Evolutionary conservation across 2,329 filamentous ascomycete genomes (phyloP).

Genomic region (Nemania abortiva): DNA sequence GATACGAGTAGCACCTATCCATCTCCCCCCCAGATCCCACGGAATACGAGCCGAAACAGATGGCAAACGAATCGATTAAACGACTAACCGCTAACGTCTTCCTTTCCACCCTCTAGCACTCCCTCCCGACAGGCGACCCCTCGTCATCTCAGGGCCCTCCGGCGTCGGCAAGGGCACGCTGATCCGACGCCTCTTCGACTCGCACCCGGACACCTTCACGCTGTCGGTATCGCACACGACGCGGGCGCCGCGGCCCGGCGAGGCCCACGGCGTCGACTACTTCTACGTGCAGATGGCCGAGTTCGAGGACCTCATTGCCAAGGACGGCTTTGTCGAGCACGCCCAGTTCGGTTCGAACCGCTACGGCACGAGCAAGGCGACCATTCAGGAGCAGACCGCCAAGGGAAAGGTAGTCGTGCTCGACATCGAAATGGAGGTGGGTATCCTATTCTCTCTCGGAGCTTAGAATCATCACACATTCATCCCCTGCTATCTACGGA

Average conservation of each 20-base stretch:
- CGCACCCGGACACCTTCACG: conserved; percentile 63
- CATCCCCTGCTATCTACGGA: not conserved
- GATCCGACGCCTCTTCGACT: conserved; percentile 75
- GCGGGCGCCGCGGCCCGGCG: conserved; percentile 78
- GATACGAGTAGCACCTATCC: not conserved
- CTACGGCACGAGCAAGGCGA: conserved; percentile 86
- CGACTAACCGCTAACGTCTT: conserved; percentile 13
- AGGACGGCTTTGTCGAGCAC: conserved; percentile 83
- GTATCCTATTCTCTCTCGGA: conserved; percentile 34
- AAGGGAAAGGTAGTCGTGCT: conserved; percentile 82
- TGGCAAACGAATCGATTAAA: not conserved
- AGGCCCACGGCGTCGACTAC: conserved; percentile 83
- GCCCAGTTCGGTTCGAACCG: conserved; percentile 87
- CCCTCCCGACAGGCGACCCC: conserved; percentile 68
- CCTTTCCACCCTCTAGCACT: conserved; percentile 30
- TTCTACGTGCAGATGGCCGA: conserved; percentile 76
- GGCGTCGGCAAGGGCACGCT: conserved; percentile 87
- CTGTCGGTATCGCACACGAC: conserved; percentile 82
- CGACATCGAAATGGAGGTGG: conserved; percentile 96
- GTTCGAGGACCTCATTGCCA: conserved; percentile 76
- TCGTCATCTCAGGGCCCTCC: conserved; percentile 84
- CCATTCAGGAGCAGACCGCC: conserved; percentile 79
- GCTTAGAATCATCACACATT: too few relatives aligned
- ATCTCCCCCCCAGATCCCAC: not conserved
- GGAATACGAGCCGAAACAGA: not conserved